These are phyloP conservation scores for Aspergillus candidus DNA, from an alignment of 2,329 filamentous ascomycete genomes.

Conservation along the genomic window DNA sequence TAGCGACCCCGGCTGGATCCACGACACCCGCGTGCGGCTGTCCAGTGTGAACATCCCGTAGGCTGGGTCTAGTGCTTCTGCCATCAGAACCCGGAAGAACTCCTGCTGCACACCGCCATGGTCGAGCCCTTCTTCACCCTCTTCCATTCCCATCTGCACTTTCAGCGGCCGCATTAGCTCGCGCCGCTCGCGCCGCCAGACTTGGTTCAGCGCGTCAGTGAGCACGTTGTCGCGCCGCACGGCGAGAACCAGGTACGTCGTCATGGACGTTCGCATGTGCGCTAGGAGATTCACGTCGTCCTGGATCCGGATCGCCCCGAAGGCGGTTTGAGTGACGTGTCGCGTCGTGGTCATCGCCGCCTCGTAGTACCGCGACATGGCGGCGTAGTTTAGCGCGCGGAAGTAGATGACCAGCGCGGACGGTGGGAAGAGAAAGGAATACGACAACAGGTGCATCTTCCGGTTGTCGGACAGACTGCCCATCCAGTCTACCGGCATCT, in stretches of 20 bases:
- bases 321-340: slow-evolving; percentile 43
- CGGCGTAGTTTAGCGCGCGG: slow-evolving; percentile 76
- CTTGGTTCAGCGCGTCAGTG: slow-evolving; percentile 71
- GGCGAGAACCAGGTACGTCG: slow-evolving; percentile 64
- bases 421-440: slow-evolving; percentile 71
- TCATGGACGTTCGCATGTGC: slow-evolving; percentile 59
- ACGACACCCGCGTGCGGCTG: slow-evolving; percentile 67
- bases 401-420: slow-evolving; percentile 75
- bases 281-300: slow-evolving; percentile 59
- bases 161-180: slow-evolving; percentile 83
- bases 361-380: slow-evolving; percentile 76
- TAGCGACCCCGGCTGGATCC: slow-evolving; percentile 77
- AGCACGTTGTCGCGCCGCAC: slow-evolving; percentile 63
- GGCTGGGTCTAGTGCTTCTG: slow-evolving; percentile 69
- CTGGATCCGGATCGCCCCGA: slow-evolving; percentile 40
- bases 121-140: slow-evolving; percentile 83
- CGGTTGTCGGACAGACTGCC: slow-evolving; percentile 56
- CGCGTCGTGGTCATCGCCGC: slow-evolving; percentile 49
- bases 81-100: slow-evolving; percentile 81
- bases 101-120: slow-evolving; percentile 95
- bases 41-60: slow-evolving; percentile 77
- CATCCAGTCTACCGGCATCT: slow-evolving; percentile 68
- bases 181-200: slow-evolving; percentile 78
- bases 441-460: slow-evolving; percentile 68
- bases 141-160: slow-evolving; percentile 74